Evolutionary conservation across 2,329 filamentous ascomycete species (phyloP).

Genomic region (Epichloe glyceriae): DNA sequence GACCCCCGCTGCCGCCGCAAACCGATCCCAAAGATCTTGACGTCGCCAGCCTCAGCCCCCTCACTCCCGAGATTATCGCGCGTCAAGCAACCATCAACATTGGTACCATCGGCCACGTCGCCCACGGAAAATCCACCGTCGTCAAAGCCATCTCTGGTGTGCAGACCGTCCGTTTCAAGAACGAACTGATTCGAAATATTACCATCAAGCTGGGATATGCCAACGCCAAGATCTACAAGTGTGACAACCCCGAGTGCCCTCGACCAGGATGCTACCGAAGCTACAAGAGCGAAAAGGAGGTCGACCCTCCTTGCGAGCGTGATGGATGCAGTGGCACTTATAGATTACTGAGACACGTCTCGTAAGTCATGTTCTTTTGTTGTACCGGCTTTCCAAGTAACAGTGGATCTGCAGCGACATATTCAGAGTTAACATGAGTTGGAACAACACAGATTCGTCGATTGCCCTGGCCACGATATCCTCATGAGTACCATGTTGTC

Average conservation of each 20-base stretch:
- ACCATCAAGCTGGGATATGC: slow-evolving; percentile 99
- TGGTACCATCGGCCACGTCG: slow-evolving; percentile 95
- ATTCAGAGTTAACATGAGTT: slow-evolving; percentile 7
- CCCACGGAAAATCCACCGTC: slow-evolving; percentile 96
- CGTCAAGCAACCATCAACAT: slow-evolving; percentile 99
- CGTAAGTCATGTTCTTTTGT: slow-evolving; percentile 42
- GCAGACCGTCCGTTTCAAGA: slow-evolving; percentile 99
- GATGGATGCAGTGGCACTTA: slow-evolving; percentile 84
- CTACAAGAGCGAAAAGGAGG: slow-evolving; percentile 98
- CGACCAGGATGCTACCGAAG: slow-evolving; percentile 90
- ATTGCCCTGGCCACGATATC: slow-evolving; percentile 99
- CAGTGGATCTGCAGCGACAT: not conserved
- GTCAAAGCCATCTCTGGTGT: slow-evolving; percentile 99
- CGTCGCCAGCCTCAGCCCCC: slow-evolving; percentile 63
- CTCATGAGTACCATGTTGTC: slow-evolving; percentile 99
- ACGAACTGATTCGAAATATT: slow-evolving; percentile 97
- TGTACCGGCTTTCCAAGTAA: not conserved
- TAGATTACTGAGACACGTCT: slow-evolving; percentile 79
- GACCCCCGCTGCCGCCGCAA: slow-evolving; percentile 60
- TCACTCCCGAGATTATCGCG: slow-evolving; percentile 94
- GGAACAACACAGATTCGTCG: slow-evolving; percentile 58
- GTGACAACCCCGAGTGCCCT: slow-evolving; percentile 81
- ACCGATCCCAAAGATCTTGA: slow-evolving; percentile 86
- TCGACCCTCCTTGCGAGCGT: slow-evolving; percentile 90
- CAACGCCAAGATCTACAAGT: slow-evolving; percentile 99